These are phyloP conservation scores for Soucietia sequanensis DNA, from an alignment of 805 yeast genomes.

Conservation along the genomic window DNA sequence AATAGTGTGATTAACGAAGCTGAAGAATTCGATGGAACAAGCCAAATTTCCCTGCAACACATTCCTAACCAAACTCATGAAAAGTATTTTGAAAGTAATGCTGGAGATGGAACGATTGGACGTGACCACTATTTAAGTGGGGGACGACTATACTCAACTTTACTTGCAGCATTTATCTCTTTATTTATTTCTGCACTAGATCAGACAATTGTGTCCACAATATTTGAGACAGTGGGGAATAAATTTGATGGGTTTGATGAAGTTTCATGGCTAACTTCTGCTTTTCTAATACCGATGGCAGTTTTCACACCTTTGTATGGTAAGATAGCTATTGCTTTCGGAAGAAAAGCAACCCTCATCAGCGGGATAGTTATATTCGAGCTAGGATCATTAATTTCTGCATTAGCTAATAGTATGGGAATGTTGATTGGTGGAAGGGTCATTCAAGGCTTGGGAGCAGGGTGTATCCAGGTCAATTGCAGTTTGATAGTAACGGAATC, in stretches of 20 bases:
- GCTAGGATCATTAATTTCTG: slow-evolving; percentile 20
- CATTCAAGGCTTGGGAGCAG: slow-evolving; percentile 23
- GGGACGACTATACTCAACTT: slow-evolving; percentile 7
- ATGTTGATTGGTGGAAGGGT: slow-evolving; percentile 26
- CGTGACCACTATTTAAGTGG: slow-evolving; percentile 19
- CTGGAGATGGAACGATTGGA: slow-evolving; percentile 23
- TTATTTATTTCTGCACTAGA: slow-evolving; percentile 20
- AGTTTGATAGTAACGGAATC: slow-evolving; percentile 16
- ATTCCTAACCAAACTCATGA: too few species aligned
- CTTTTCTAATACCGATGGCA: slow-evolving; percentile 20
- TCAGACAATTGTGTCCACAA: slow-evolving; percentile 20
- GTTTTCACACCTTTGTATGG: slow-evolving; percentile 21
- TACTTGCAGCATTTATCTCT: slow-evolving; percentile 11
- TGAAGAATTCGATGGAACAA: too few species aligned
- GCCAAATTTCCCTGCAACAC: too few species aligned
- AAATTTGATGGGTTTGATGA: slow-evolving; percentile 17
- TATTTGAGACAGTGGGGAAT: slow-evolving; percentile 15
- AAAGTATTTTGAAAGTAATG: slow-evolving; percentile 15
- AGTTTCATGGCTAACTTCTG: slow-evolving; percentile 23
- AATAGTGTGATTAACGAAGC: too few species aligned
- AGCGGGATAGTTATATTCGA: slow-evolving; percentile 17
- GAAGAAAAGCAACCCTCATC: slow-evolving; percentile 17
- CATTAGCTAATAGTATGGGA: slow-evolving; percentile 17
- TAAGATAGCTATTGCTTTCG: slow-evolving; percentile 19
- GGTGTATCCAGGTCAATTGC: slow-evolving; percentile 19